A percentile compares a stretch with the other conserved stretches of the same genome.
These are phyloP conservation scores for Phyllosticta citriasiana DNA, from an alignment of 2,329 filamentous ascomycete species.

Conservation along the genomic window DNA sequence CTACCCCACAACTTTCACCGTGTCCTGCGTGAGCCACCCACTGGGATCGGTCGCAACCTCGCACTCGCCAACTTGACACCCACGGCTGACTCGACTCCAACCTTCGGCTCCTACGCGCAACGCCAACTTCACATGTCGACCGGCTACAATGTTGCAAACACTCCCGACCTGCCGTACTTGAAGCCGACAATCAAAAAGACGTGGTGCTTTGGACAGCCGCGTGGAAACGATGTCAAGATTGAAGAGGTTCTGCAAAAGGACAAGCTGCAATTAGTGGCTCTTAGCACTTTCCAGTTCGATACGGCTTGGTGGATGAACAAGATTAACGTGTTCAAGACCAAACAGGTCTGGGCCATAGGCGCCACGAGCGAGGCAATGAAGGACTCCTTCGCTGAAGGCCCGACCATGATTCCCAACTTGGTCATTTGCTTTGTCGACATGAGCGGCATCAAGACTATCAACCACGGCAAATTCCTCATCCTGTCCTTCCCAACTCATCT, in stretches of 20 bases:
- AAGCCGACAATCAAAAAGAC: constrained; percentile 70
- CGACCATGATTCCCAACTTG: constrained; percentile 41
- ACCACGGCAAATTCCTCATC: constrained; percentile 93
- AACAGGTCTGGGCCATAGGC: constrained; percentile 49
- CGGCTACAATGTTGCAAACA: constrained; percentile 17
- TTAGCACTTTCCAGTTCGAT: constrained; percentile 85
- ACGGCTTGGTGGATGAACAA: constrained; percentile 70
- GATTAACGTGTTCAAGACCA: constrained; percentile 47
- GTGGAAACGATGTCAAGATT: constrained; percentile 70
- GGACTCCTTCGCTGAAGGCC: constrained; percentile 8
- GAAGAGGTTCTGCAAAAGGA: constrained; percentile 74
- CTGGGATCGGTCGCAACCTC: neutral
- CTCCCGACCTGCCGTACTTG: constrained; percentile 35
- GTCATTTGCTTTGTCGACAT: constrained; percentile 73
- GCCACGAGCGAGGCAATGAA: constrained; percentile 37
- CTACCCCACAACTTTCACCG: too few species aligned
- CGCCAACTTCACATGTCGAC: constrained; percentile 1
- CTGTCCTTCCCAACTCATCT: constrained; percentile 67
- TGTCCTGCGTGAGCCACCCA: neutral
- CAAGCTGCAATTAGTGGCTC: constrained; percentile 62
- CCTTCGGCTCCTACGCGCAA: neutral
- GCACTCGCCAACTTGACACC: neutral
- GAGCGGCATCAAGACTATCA: constrained; percentile 57
- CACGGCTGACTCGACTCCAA: neutral
- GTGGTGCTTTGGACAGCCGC: constrained; percentile 55